These are phyloP conservation scores for Cladosporium cucumerinum DNA, from an alignment of 2,329 filamentous ascomycete genomes.

Conservation along the genomic window DNA sequence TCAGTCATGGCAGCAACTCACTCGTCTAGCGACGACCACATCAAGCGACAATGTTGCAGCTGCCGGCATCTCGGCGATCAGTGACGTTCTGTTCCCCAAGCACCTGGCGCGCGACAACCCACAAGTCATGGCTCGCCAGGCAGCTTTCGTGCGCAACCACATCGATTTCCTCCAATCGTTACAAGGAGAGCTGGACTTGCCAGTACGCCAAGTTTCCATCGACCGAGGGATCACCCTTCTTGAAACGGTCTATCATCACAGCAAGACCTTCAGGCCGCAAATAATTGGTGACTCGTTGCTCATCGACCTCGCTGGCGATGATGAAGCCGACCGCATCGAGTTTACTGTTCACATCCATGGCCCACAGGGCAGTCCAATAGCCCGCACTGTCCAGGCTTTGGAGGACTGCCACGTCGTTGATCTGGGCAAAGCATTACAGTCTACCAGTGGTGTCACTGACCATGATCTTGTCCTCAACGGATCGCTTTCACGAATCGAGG, in stretches of 20 bases:
- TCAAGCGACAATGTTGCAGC: constrained; percentile 9
- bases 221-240: constrained; percentile 6
- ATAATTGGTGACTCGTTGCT: not conserved
- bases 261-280: not conserved
- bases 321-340: constrained; percentile 12
- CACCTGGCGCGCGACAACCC: constrained; percentile 4
- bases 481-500: constrained; percentile 5
- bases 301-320: constrained; percentile 5
- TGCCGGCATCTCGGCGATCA: constrained; percentile 11
- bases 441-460: constrained; percentile 24
- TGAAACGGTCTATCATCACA: constrained; percentile 12
- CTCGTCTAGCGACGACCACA: constrained; percentile 19
- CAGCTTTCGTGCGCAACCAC: constrained; percentile 22
- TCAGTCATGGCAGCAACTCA: constrained; percentile 23
- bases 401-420: constrained; percentile 21
- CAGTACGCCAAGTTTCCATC: constrained; percentile 2
- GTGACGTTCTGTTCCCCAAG: constrained; percentile 21
- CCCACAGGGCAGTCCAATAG: constrained; percentile 20
- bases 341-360: constrained; percentile 25
- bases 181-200: not conserved
- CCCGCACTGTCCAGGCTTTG: constrained; percentile 17
- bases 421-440: constrained; percentile 23
- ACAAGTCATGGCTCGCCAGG: constrained; percentile 19
- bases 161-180: constrained; percentile 16
- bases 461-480: constrained; percentile 16